Evolutionary conservation across 345 rosid species (phyloP).

Genomic region (Salix suchowensis): DNA sequence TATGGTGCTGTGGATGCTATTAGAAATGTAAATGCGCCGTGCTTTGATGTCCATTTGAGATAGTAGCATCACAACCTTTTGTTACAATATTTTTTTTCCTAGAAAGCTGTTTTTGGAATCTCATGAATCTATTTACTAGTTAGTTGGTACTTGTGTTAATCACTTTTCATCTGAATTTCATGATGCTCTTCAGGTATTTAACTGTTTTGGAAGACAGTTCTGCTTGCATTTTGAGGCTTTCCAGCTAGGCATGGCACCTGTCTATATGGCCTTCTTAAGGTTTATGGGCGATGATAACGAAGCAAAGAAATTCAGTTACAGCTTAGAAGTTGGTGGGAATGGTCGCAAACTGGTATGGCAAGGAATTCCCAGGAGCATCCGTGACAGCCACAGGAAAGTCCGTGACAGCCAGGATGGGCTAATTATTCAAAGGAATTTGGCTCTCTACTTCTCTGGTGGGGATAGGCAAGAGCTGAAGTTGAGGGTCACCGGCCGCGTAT

Average conservation of each 20-base stretch:
- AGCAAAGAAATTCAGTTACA: slow-evolving; percentile 76
- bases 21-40: not conserved
- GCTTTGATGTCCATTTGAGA: not conserved
- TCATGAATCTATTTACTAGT: not conserved
- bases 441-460: slow-evolving; percentile 78
- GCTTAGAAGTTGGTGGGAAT: slow-evolving; percentile 74
- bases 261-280: slow-evolving; percentile 83
- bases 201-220: slow-evolving; percentile 87
- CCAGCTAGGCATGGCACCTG: slow-evolving; percentile 74
- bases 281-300: slow-evolving; percentile 94
- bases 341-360: slow-evolving; percentile 77
- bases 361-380: slow-evolving; percentile 81
- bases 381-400: slow-evolving; percentile 83
- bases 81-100: not conserved
- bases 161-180: not conserved
- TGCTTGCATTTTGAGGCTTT: slow-evolving; percentile 95
- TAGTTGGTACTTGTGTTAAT: not conserved
- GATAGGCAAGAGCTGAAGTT: slow-evolving; percentile 81
- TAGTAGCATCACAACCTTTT: not conserved
- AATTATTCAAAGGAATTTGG: slow-evolving; percentile 71
- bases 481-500: slow-evolving; percentile 75
- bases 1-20: not conserved
- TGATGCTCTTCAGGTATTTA: slow-evolving; percentile 54
- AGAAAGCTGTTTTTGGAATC: not conserved
- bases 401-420: slow-evolving; percentile 87